A percentile compares a stretch with the other conserved stretches of the same genome.
phyloP scores from a whole-genome alignment of 1,284 basidiomycete genomes.

The Fomitiporia mediterranea region DNA sequence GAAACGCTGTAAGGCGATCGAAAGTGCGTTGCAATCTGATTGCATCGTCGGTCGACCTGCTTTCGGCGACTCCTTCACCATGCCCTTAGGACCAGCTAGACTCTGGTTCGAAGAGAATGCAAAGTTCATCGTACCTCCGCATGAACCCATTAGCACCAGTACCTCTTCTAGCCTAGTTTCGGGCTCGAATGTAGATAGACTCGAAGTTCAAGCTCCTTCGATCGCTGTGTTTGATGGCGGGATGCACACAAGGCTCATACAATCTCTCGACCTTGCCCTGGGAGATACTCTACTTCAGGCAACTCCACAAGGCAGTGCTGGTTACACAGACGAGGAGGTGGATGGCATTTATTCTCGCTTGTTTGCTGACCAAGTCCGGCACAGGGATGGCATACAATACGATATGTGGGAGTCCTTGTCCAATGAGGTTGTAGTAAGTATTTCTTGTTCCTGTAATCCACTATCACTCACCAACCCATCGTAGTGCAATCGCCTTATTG shows the following conservation, averaged over 20 bases:
- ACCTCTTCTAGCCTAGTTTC: neutral
- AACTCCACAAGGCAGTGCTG: neutral
- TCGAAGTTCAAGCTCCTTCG: no score
- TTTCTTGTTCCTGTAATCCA: neutral
- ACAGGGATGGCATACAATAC: neutral
- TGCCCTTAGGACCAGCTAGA: no score
- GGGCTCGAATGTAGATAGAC: no score
- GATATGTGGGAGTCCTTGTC: neutral
- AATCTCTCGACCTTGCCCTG: neutral
- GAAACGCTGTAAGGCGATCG: no score
- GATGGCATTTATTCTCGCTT: neutral
- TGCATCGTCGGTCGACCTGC: no score
- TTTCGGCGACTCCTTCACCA: no score
- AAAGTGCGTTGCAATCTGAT: no score
- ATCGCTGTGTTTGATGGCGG: neutral
- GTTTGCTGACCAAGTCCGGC: neutral
- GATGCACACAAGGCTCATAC: neutral
- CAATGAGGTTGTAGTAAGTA: neutral
- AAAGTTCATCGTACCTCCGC: neutral
- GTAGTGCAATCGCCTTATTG: neutral
- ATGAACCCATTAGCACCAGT: neutral
- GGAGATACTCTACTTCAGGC: neutral
- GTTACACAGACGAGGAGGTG: neutral
- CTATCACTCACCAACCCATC: neutral
- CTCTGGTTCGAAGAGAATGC: neutral